Conservation (phyloP, 2,329 filamentous ascomycete genomes). For the Nemania sp. region DNA sequence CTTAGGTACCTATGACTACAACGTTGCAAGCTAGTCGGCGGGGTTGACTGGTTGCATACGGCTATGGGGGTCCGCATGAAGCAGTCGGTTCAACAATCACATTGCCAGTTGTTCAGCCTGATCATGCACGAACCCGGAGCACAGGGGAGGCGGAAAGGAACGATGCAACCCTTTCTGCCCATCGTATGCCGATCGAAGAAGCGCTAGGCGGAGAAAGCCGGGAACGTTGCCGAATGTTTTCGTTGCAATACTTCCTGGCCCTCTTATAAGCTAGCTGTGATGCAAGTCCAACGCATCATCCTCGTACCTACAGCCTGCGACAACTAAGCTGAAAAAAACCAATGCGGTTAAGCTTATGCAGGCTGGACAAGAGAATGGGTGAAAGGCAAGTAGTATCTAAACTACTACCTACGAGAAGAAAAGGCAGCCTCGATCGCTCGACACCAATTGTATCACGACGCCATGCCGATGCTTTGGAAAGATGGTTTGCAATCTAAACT, state of each 20-base stretch:
- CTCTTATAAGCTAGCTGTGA: too few relatives aligned
- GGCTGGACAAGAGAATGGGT: not conserved
- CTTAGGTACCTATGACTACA: not conserved
- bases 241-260: too few relatives aligned
- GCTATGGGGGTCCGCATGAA: not conserved
- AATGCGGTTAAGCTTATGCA: not conserved
- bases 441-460: too few relatives aligned
- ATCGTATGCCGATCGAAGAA: not conserved
- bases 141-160: not conserved
- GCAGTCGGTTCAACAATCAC: not conserved
- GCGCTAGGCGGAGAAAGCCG: not conserved
- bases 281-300: too few relatives aligned
- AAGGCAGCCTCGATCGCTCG: not conserved
- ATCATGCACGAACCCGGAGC: not conserved
- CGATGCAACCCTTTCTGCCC: not conserved
- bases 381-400: not conserved
- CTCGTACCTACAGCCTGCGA: not conserved
- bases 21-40: not conserved
- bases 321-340: not conserved
- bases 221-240: not conserved
- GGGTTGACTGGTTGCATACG: not conserved
- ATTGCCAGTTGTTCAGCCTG: not conserved
- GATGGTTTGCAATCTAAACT: not conserved
- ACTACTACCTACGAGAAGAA: not conserved
- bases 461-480: too few relatives aligned